Conservation (phyloP, 352 stramenopile genomes). For the Phytophthora podocarpi region DNA sequence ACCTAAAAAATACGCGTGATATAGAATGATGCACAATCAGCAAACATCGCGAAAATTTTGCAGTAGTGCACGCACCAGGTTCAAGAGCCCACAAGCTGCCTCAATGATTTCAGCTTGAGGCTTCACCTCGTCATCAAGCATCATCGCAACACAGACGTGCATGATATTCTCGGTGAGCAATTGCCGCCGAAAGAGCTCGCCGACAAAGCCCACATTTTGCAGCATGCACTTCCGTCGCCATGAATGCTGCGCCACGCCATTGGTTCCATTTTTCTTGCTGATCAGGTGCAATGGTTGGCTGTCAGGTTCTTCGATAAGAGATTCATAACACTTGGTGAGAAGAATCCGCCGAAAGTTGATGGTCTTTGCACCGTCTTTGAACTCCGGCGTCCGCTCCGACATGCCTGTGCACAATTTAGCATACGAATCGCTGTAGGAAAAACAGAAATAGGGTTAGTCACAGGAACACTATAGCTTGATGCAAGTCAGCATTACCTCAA, state of each 20-base stretch:
- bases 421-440: slow-evolving; percentile 52
- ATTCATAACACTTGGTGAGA: slow-evolving; percentile 82
- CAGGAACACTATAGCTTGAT: neutral
- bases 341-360: slow-evolving; percentile 84
- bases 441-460: slow-evolving; percentile 1
- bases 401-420: slow-evolving; percentile 65
- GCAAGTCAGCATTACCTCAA: slow-evolving; percentile 47
- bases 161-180: slow-evolving; percentile 86
- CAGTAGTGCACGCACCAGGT: slow-evolving; percentile 39
- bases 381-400: slow-evolving; percentile 73
- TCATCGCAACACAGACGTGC: slow-evolving; percentile 86
- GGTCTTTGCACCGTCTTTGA: slow-evolving; percentile 85
- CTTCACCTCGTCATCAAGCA: slow-evolving; percentile 77
- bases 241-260: slow-evolving; percentile 46
- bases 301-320: slow-evolving; percentile 75
- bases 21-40: neutral
- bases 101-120: slow-evolving; percentile 70
- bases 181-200: slow-evolving; percentile 81
- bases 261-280: slow-evolving; percentile 25
- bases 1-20: slow-evolving; percentile 42
- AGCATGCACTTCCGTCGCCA: slow-evolving; percentile 83
- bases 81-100: slow-evolving; percentile 66
- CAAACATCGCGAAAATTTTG: neutral
- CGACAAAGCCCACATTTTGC: slow-evolving; percentile 70
- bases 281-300: slow-evolving; percentile 18